Conservation (phyloP, 1,139 yeast species). For the Hyphopichia fennica region DNA sequence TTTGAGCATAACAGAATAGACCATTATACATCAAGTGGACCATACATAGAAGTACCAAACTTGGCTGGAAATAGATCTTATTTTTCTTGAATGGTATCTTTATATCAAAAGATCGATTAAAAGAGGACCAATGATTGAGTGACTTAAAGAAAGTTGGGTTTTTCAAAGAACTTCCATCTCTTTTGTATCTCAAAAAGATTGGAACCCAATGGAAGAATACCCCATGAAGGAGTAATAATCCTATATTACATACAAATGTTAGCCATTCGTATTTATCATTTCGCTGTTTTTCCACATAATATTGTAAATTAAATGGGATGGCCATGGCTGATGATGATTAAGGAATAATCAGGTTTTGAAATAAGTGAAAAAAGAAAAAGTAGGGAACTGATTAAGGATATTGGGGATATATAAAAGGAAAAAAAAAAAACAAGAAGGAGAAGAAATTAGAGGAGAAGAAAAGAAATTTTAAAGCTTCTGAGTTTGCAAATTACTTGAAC, state of each 20-base stretch:
- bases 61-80: conserved; percentile 39
- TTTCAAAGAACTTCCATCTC: conserved; percentile 3
- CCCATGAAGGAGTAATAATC: conserved; percentile 37
- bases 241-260: conserved; percentile 25
- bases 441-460: no score
- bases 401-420: no score
- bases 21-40: conserved; percentile 30
- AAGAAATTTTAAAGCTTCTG: no score
- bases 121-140: conserved; percentile 25
- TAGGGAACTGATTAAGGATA: no score
- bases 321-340: conserved; percentile 4
- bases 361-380: no score
- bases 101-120: conserved; percentile 26
- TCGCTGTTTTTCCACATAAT: conserved; percentile 34
- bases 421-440: no score
- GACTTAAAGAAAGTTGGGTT: conserved; percentile 21
- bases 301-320: conserved; percentile 32
- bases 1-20: conserved; percentile 25
- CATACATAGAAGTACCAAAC: conserved; percentile 28
- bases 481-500: no score
- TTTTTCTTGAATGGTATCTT: conserved; percentile 17
- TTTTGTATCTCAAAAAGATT: conserved; percentile 8
- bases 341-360: no score
- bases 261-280: conserved; percentile 40
- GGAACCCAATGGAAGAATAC: conserved; percentile 45